These are phyloP conservation scores for Pythium vanterpoolii DNA, from an alignment of 352 stramenopile genomes.

Conservation along the genomic window DNA sequence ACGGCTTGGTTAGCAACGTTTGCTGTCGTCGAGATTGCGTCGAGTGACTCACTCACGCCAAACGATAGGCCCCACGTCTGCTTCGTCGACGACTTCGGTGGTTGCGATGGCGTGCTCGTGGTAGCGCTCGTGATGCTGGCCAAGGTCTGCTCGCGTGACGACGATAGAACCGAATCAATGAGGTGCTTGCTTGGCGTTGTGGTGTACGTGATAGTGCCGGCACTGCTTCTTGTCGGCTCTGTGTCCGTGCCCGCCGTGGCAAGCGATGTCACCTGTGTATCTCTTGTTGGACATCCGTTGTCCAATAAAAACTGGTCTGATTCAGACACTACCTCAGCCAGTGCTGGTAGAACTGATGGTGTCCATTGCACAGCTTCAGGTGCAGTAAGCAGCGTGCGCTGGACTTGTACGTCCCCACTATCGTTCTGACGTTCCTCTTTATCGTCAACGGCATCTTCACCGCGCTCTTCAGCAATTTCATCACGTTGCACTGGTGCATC, in stretches of 20 bases:
- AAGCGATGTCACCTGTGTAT: neutral
- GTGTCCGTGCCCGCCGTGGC: neutral
- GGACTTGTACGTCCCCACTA: neutral
- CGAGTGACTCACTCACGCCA: constrained; percentile 21
- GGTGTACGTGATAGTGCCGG: neutral
- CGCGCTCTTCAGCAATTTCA: neutral
- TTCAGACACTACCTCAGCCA: neutral
- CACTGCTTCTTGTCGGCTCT: neutral
- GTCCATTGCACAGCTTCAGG: neutral
- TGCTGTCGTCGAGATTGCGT: neutral
- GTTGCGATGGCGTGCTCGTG: neutral
- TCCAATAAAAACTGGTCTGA: too few relatives aligned
- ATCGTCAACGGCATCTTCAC: neutral
- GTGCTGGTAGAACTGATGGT: neutral
- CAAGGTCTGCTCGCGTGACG: constrained; percentile 4
- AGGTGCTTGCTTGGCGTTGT: constrained; percentile 15
- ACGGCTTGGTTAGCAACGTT: constrained; percentile 7
- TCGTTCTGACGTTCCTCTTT: neutral
- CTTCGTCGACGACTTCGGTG: neutral
- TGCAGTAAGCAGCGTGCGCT: neutral
- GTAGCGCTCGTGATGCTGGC: constrained; percentile 1
- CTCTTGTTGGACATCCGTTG: too few relatives aligned
- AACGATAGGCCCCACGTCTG: constrained; percentile 54
- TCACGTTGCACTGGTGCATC: neutral
- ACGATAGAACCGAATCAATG: constrained; percentile 16